Evolutionary conservation across 2,329 filamentous ascomycete species (phyloP), one percentile per base, ranked within the genome.

Genomic region (Sclerotinia borealis): DNA sequence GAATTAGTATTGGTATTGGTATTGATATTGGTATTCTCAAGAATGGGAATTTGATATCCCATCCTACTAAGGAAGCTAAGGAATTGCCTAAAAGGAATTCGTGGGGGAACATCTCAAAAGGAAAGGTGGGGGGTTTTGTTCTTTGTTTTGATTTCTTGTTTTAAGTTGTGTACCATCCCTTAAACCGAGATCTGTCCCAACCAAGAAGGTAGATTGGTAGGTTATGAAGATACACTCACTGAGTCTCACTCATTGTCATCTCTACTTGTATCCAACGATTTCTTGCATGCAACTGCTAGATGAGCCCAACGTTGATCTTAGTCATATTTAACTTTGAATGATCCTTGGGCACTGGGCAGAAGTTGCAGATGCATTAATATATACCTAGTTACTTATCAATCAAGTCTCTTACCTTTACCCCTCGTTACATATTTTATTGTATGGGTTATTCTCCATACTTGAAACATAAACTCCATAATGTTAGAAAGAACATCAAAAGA

Each of bases 211-310:
- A n/a, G n/a, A n/a, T n/a, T n/a, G n/a, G n/a, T 39, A 25, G 39
- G 27, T 27, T 19, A 59, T 59, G 55, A 59, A 60, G 56, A 17
- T 51, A 60, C 39, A 50, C 45, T 22, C 43, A 47, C 17, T 13
- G n/a, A n/a, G n/a, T n/a, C n/a, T n/a, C n/a, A n/a, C n/a, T 31
- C 52, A 55, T 31, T 25, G 37, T 55, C 52, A 41, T 55, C 19
- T n/a, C 39, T 43, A 43, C 39, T 9, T 43, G 39, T 19, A 43
- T 43, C 7, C 19, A 4, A 43, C 39, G 17, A 43, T 43, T n/a
- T 43, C 37, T 7, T 41, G 17, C 37, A 41, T 41, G 37, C 7
- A 43, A 43, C 6, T 43, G 15, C 39, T 43, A 8, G 39, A 43
- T 7, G 39, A 43, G 39, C 25, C n/a, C 52, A 10, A 31, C 31